These are phyloP conservation scores for Anthracocystis panici-leucophaei DNA, from an alignment of 1,284 basidiomycete genomes.

Conservation along the genomic window DNA sequence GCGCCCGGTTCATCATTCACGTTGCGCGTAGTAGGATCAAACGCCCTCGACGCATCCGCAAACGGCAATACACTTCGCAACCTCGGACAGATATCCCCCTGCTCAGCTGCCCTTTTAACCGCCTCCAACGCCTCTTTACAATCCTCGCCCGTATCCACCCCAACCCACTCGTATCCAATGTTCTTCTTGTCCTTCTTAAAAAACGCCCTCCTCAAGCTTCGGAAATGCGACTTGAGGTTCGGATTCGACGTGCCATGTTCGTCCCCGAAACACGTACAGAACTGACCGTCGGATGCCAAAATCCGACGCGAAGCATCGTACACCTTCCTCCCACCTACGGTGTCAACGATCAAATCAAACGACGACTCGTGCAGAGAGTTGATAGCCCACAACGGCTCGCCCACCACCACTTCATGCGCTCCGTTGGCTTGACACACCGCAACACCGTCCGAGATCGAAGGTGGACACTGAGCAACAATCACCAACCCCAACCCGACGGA, in stretches of 20 bases:
- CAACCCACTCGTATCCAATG: constrained; percentile 70
- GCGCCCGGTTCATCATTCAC: constrained; percentile 58
- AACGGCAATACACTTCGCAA: constrained; percentile 65
- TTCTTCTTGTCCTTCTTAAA: constrained; percentile 71
- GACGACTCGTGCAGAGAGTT: constrained; percentile 70
- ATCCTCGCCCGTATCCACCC: constrained; percentile 61
- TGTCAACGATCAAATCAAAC: constrained; percentile 70
- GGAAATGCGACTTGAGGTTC: constrained; percentile 65
- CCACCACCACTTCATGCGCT: constrained; percentile 70
- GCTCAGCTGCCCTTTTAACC: constrained; percentile 60
- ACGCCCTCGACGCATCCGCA: constrained; percentile 62
- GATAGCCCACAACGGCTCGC: constrained; percentile 70
- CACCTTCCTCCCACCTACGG: constrained; percentile 65
- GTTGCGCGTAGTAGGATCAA: constrained; percentile 52
- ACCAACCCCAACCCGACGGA: constrained; percentile 69
- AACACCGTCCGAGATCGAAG: constrained; percentile 66
- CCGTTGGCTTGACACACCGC: constrained; percentile 69
- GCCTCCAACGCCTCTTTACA: constrained; percentile 64
- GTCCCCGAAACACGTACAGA: constrained; percentile 69
- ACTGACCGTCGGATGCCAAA: constrained; percentile 69
- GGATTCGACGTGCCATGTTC: constrained; percentile 64
- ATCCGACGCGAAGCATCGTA: constrained; percentile 71
- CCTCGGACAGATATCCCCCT: constrained; percentile 64
- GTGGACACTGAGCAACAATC: constrained; percentile 70
- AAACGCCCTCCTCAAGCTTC: constrained; percentile 69